Conservation (phyloP, 2,329 filamentous ascomycete species). For the Penicillium sp. region DNA sequence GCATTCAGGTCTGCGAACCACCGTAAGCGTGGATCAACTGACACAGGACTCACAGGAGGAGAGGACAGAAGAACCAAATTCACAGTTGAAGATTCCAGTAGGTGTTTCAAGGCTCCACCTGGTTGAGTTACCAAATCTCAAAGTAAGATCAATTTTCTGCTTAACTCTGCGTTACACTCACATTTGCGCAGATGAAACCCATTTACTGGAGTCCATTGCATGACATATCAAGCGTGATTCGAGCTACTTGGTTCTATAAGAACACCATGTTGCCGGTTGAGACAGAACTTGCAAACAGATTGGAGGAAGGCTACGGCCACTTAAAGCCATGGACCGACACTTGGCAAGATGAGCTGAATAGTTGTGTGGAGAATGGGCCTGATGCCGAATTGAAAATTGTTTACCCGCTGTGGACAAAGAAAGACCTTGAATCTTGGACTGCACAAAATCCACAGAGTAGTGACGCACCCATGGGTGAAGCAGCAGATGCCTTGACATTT, state of each 20-base stretch:
- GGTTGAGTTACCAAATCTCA: constrained; percentile 73
- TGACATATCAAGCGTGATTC: constrained; percentile 74
- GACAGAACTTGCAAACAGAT: constrained; percentile 77
- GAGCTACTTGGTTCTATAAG: constrained; percentile 96
- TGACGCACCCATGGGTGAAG: constrained; percentile 22
- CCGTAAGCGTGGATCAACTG: constrained; percentile 24
- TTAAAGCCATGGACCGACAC: constrained; percentile 85
- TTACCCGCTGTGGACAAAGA: constrained; percentile 72
- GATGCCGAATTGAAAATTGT: constrained; percentile 87
- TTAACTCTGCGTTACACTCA: constrained; percentile 4
- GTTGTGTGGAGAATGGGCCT: constrained; percentile 84
- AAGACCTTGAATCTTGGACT: constrained; percentile 37
- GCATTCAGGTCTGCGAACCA: constrained; percentile 28
- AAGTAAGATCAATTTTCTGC: constrained; percentile 25
- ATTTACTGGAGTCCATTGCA: constrained; percentile 97
- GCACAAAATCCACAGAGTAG: constrained; percentile 37
- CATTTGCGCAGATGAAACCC: constrained; percentile 69
- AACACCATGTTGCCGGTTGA: constrained; percentile 92
- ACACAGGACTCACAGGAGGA: constrained; percentile 15
- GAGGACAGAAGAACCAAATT: constrained; percentile 28
- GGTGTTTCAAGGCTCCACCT: constrained; percentile 86
- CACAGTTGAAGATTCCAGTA: constrained; percentile 65
- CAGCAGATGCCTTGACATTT: constrained; percentile 17
- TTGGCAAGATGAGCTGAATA: constrained; percentile 86
- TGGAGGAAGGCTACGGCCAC: constrained; percentile 86